Evolutionary conservation across 768 basidiomycete species (phyloP), one percentile per base, ranked within the genome.

Genomic region (Piloderma croceum): DNA sequence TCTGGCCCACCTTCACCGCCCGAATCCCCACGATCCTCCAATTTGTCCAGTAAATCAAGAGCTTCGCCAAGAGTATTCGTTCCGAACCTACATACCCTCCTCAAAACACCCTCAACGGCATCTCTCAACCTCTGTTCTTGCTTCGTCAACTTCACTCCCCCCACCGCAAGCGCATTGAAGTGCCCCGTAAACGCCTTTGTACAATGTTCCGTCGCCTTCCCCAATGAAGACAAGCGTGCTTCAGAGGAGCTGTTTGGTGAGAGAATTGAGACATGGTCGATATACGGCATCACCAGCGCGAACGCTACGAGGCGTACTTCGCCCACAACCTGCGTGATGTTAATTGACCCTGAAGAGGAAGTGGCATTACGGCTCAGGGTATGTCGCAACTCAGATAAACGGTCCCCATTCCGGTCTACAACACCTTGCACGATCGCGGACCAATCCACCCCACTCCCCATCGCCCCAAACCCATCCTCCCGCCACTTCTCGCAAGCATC

Each of bases 371-470:
- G 24, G 7, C 43, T 46, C 10, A 56, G 38, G 3, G 57, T 31
- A 32, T 54, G 33, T 6, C 38, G 45, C 1, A 43, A 36, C 13
- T 53, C 21, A 24, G 56, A 54, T 12, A 62, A 48, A 5, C 58
- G 48, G 19, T 49, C 38, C 0, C 50, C 48, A 15, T 56, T 54
- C 25, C 60, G 47, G 13, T 63, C 51, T 3, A 57, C 42, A 3
- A 63, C 41, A 13, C 49, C 42, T 13, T 45, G 56, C 21, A 57
- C 5, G 19, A 62, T 46, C 4, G 50, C 42, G 18, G 17, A 38
- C 61, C 62, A 63, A 29, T 62, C 61, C 12, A 55, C 37, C 7
- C 58, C 59, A 24, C 57, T 60, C 9, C 27, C 15, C 10, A 9
- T 9, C 27, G 10, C 27, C 27, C 10, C 27, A n/a, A n/a, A n/a